phyloP scores from a whole-genome alignment of 2,329 filamentous ascomycete genomes.

The Sclerotinia minor region DNA sequence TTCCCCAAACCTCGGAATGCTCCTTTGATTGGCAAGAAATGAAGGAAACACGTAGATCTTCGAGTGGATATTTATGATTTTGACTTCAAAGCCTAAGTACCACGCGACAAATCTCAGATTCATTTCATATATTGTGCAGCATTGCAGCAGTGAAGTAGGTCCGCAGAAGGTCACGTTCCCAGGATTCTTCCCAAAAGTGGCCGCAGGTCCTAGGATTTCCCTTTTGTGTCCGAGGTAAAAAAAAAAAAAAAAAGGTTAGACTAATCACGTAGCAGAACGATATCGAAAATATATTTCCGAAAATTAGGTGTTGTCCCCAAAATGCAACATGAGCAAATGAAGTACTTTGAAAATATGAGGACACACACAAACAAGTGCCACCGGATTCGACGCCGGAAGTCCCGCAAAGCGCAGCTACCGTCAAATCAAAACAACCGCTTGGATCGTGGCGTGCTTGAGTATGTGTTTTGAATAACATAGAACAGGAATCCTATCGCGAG shows the following conservation, averaged over 20 bases:
- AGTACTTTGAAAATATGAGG: not conserved
- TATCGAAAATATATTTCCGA: conserved; percentile 5
- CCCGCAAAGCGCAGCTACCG: conserved; percentile 5
- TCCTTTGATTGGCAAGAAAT: not conserved
- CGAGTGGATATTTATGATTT: conserved; percentile 13
- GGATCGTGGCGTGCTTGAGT: conserved; percentile 2
- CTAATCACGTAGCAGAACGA: not conserved
- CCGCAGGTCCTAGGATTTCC: conserved; percentile 4
- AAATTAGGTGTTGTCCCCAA: not conserved
- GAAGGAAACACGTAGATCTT: conserved; percentile 5
- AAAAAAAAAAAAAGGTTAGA: not conserved
- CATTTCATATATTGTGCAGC: conserved; percentile 4
- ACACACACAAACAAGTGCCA: conserved; percentile 4
- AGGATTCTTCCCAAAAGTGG: conserved; percentile 13
- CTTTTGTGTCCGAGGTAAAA: conserved; percentile 3
- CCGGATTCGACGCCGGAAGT: conserved; percentile 17
- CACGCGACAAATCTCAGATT: conserved; percentile 22
- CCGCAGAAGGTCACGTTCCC: conserved; percentile 8
- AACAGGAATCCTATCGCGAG: conserved; percentile 7
- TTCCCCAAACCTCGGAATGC: conserved; percentile 1
- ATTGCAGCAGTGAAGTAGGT: conserved; percentile 3
- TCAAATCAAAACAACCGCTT: conserved; percentile 8
- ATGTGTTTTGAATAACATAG: conserved; percentile 2
- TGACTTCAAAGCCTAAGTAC: conserved; percentile 23
- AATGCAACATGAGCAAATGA: conserved; percentile 1